Base-by-base conservation (phyloP, 2,329 filamentous ascomycete genomes). In the Diaporthe ampelina region DNA sequence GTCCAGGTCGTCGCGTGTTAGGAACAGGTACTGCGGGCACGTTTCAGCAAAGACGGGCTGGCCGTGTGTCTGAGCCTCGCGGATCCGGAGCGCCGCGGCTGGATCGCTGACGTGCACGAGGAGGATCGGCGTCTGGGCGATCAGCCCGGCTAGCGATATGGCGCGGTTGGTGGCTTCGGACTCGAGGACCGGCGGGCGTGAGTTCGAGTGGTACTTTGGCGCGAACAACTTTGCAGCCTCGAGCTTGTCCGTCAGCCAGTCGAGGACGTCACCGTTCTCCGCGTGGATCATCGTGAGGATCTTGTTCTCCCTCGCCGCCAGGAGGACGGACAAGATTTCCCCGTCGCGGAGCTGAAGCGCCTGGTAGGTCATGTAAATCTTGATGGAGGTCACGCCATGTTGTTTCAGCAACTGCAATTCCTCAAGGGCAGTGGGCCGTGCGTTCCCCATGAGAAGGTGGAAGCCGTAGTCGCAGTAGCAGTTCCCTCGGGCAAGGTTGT, bases 401-500 rank as follows among this genome's bases (percentile, higher is more conserved):
- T 80, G 74, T 2, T 81, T 81, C 32, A 85, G 75, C 0, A 80
- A 77, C 0, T 81, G 81, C 32, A 87, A 78, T 76, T 88, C 86
- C 3, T 80, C 79, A 1, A 88, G 80, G 15, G 86, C 85, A 13
- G 80, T 70, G 1, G 80, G 77, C 1, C 80, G 84, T 0, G 87
- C 86, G 74, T 88, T 87, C 0, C 84, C 83, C 43, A 89, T 81
- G 43, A 89, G 84, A 73, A 88, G 80, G 77, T 91, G 89, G 75
- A 90, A 88, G 3, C 87, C 86, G 78, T 91, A 91, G 80, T 91
- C 89, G 76, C 87, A 87, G 78, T 89, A 90, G 73, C 83, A 85
- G 56, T 87, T 85, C 19, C 81, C 83, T 1, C 74, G 76, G 0
- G 89, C 85, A 24, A 84, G 82, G 6, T 78, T 78, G 72, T 89